phyloP scores from a whole-genome alignment of 2,329 filamentous ascomycete genomes.

The Colletotrichum trifolii region DNA sequence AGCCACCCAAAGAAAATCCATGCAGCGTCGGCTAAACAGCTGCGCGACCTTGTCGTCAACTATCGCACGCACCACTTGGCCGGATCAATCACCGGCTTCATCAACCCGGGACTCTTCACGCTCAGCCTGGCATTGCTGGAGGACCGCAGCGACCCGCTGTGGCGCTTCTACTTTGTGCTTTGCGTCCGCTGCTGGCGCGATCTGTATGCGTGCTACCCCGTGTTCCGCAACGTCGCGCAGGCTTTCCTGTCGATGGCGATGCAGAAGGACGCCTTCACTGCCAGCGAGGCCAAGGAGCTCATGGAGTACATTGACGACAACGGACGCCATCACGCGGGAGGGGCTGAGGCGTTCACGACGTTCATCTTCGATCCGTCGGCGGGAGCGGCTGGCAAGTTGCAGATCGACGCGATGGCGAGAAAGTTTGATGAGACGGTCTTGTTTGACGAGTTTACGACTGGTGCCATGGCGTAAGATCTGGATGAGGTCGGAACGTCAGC shows the following conservation, averaged over 20 bases:
- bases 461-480: neutral
- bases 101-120: constrained; percentile 52
- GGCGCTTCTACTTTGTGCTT: constrained; percentile 49
- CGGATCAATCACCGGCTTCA: constrained; percentile 48
- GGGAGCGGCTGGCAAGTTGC: neutral
- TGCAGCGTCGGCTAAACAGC: constrained; percentile 48
- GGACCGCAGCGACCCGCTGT: constrained; percentile 42
- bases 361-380: neutral
- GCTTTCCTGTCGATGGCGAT: constrained; percentile 50
- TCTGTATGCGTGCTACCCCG: constrained; percentile 47
- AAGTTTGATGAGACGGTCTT: constrained; percentile 1
- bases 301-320: neutral
- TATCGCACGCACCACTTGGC: constrained; percentile 37
- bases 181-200: constrained; percentile 52
- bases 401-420: neutral
- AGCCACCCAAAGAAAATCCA: constrained; percentile 45
- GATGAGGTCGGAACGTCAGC: too few relatives aligned
- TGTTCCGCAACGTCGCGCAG: constrained; percentile 47
- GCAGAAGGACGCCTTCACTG: neutral
- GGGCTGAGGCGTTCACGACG: neutral
- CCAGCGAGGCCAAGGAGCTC: neutral
- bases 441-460: constrained; percentile 6
- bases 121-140: constrained; percentile 31
- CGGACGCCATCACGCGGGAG: neutral
- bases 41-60: constrained; percentile 50